A percentile compares a stretch with the other conserved stretches of the same genome.
Evolutionary conservation across 2,329 filamentous ascomycete genomes (phyloP).

Genomic region (Aspergillus bombycis): DNA sequence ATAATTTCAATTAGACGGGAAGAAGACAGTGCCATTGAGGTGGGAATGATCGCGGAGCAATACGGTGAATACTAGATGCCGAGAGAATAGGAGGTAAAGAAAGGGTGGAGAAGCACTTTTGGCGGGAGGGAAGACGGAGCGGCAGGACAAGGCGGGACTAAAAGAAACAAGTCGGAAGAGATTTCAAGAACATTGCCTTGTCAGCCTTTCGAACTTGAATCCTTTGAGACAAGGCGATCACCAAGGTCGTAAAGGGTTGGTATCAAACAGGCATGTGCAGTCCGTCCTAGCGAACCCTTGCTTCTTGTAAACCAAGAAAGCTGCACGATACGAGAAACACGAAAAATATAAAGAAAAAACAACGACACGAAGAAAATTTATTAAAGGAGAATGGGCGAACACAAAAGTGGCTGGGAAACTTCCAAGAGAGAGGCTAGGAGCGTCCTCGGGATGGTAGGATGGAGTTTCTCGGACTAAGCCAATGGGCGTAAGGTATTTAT

Average conservation of each 20-base stretch:
- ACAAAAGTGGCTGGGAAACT: constrained; percentile 3
- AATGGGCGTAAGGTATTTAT: constrained; percentile 36
- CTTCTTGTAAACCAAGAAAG: constrained; percentile 29
- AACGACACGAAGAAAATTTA: constrained; percentile 22
- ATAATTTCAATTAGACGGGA: constrained; percentile 17
- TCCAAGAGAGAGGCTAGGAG: constrained; percentile 4
- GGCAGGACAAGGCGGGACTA: constrained; percentile 5
- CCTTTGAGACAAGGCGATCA: constrained; percentile 23
- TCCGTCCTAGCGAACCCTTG: constrained; percentile 31
- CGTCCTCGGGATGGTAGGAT: neutral
- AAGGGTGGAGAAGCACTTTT: constrained; percentile 17
- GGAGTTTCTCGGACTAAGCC: neutral
- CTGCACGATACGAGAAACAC: constrained; percentile 21
- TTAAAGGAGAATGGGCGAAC: constrained; percentile 15
- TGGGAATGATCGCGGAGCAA: constrained; percentile 11
- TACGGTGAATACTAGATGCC: constrained; percentile 4
- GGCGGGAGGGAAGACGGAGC: constrained; percentile 10
- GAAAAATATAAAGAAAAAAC: constrained; percentile 23
- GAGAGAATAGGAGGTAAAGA: constrained; percentile 9
- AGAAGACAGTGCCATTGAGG: constrained; percentile 16
- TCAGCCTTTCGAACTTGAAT: constrained; percentile 20
- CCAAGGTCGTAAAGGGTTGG: constrained; percentile 23
- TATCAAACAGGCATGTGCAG: constrained; percentile 29
- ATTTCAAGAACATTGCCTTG: constrained; percentile 11
- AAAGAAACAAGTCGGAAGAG: constrained; percentile 6